A percentile compares a stretch with the other conserved stretches of the same genome.
phyloP scores from a whole-genome alignment of 176 grass and related monocot genomes.

The Avena atlantica region DNA sequence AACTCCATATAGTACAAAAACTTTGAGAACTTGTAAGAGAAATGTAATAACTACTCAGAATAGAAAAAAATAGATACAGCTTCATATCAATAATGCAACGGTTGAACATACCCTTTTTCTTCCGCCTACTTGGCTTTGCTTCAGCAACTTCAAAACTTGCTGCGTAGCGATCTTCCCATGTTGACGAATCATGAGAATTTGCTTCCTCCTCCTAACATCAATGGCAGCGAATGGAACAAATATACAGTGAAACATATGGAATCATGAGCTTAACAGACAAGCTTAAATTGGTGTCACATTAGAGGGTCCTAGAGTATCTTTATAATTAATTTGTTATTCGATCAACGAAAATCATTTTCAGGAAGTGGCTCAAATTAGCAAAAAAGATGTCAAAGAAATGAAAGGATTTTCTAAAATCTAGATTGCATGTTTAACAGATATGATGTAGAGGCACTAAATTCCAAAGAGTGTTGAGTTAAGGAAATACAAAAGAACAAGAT shows the following conservation, averaged over 20 bases:
- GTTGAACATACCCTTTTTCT: slow-evolving; percentile 63
- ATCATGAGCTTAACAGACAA: slow-evolving; percentile 29
- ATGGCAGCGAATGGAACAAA: slow-evolving; percentile 22
- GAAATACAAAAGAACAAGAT: neutral
- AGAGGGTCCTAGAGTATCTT: neutral
- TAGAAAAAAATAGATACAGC: slow-evolving; percentile 42
- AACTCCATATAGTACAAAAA: slow-evolving; percentile 42
- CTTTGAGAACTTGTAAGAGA: slow-evolving; percentile 25
- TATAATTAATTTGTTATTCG: slow-evolving; percentile 1
- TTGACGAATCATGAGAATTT: slow-evolving; percentile 51
- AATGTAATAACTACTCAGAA: slow-evolving; percentile 37
- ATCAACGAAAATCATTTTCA: slow-evolving; percentile 16
- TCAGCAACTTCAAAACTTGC: slow-evolving; percentile 67
- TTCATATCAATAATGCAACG: slow-evolving; percentile 46
- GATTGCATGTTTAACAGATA: slow-evolving; percentile 8
- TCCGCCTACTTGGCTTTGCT: slow-evolving; percentile 72
- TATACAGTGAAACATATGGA: slow-evolving; percentile 28
- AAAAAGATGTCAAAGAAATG: slow-evolving; percentile 10
- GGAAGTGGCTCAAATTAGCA: neutral
- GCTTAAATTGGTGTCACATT: slow-evolving; percentile 13
- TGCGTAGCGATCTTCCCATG: slow-evolving; percentile 73
- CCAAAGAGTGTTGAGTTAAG: neutral
- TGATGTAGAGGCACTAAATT: slow-evolving; percentile 18
- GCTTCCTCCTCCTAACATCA: slow-evolving; percentile 70
- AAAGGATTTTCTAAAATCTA: slow-evolving; percentile 12